Percentiles rank a stretch among this genome's conserved stretches.
These are phyloP conservation scores for Neonectria sp. DNA, from an alignment of 2,329 filamentous ascomycete genomes.

Conservation along the genomic window DNA sequence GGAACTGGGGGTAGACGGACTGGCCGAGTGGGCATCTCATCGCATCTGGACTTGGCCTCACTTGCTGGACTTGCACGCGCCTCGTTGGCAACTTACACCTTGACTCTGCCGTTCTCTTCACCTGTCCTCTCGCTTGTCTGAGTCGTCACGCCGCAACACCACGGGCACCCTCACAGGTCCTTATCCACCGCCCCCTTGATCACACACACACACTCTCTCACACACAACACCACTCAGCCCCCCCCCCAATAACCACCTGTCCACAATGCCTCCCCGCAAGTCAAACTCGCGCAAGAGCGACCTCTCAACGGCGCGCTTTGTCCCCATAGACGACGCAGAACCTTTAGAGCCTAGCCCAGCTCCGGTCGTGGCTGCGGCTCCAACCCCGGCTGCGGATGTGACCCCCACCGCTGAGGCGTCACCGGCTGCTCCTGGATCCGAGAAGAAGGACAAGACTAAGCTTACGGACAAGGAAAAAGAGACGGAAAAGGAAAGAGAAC, in stretches of 20 bases:
- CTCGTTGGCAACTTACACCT: not conserved
- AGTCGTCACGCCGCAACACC: not conserved
- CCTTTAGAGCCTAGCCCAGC: slow-evolving; percentile 36
- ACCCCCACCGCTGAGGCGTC: slow-evolving; percentile 33
- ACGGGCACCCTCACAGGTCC: not conserved
- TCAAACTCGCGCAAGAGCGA: slow-evolving; percentile 65
- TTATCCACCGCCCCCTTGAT: not conserved
- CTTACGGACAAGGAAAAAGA: slow-evolving; percentile 43
- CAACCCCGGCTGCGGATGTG: slow-evolving; percentile 32
- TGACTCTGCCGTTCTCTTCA: not conserved
- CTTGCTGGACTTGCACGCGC: slow-evolving; percentile 3
- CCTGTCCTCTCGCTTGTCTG: not conserved
- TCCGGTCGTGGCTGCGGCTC: slow-evolving; percentile 40
- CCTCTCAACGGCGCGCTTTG: slow-evolving; percentile 62
- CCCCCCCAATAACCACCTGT: slow-evolving; percentile 19
- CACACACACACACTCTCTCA: not conserved
- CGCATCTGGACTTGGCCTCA: slow-evolving; percentile 6
- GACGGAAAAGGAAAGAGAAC: slow-evolving; percentile 50
- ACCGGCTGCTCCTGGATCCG: slow-evolving; percentile 39
- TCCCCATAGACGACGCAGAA: slow-evolving; percentile 59
- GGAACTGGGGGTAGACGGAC: slow-evolving; percentile 1
- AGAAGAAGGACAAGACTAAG: slow-evolving; percentile 54
- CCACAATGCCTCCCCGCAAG: slow-evolving; percentile 70
- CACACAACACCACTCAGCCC: slow-evolving; percentile 1
- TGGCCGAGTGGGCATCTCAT: slow-evolving; percentile 40